These are phyloP conservation scores for Populus nigra DNA, from an alignment of 345 rosid genomes.

Conservation along the genomic window DNA sequence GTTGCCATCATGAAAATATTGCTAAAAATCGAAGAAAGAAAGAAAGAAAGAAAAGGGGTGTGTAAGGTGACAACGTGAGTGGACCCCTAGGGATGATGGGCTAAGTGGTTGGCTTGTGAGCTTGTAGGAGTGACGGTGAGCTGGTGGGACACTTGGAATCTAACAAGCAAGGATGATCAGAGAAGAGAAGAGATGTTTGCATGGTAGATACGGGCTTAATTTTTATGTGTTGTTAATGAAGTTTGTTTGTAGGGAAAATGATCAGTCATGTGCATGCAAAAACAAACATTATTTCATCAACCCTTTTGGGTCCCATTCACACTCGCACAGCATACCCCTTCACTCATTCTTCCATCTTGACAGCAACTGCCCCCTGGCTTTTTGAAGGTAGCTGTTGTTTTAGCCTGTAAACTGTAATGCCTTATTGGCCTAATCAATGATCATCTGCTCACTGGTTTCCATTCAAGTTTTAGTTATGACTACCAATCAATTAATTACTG, in stretches of 20 bases:
- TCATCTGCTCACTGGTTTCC: neutral
- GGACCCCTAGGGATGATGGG: neutral
- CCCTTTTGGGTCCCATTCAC: neutral
- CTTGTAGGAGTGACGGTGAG: neutral
- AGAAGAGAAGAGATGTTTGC: neutral
- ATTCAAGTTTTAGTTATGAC: neutral
- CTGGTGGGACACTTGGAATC: neutral
- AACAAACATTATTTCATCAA: conserved; percentile 2
- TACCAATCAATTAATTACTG: neutral
- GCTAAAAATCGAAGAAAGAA: neutral
- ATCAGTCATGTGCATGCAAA: conserved; percentile 3
- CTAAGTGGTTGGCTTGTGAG: neutral
- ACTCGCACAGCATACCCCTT: neutral
- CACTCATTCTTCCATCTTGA: neutral
- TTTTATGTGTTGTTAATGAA: neutral
- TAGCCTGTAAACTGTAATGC: neutral
- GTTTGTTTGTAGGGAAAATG: conserved; percentile 8
- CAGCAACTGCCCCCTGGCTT: neutral
- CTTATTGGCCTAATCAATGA: neutral
- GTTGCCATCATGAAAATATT: neutral
- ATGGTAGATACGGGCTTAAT: neutral
- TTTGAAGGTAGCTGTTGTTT: neutral
- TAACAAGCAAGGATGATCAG: neutral
- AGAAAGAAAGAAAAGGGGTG: neutral
- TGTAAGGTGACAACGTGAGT: neutral